These are phyloP conservation scores for Coemansia sp. DNA, from an alignment of 192 early-diverging fungal species.

Conservation along the genomic window DNA sequence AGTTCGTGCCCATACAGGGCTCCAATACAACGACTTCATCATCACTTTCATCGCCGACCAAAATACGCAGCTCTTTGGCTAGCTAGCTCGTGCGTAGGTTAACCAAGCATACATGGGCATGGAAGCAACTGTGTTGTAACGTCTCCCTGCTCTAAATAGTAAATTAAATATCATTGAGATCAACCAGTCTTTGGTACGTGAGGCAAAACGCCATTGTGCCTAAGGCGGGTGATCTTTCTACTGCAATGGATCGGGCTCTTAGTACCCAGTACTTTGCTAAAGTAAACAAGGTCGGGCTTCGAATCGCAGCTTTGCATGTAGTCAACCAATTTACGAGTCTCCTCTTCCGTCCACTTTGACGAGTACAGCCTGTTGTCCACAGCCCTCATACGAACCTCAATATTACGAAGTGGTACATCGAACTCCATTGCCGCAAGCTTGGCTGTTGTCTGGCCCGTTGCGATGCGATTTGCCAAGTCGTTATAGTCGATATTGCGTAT, in stretches of 20 bases:
- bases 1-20: no score
- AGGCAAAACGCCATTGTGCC: not conserved
- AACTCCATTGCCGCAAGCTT: not conserved
- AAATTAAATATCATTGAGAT: not conserved
- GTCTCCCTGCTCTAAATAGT: no score
- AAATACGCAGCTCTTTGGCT: not conserved
- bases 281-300: no score
- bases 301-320: no score
- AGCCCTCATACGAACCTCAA: not conserved
- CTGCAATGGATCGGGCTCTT: no score
- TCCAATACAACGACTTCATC: no score
- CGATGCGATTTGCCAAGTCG: not conserved
- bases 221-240: no score
- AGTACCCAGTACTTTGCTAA: no score
- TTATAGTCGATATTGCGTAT: not conserved
- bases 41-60: not conserved
- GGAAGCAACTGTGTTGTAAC: not conserved
- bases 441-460: not conserved
- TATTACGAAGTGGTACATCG: not conserved
- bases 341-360: not conserved
- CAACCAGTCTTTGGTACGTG: not conserved
- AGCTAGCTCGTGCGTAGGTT: not conserved
- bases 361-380: not conserved
- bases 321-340: no score
- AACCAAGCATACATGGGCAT: not conserved